Evolutionary conservation across 176 grass and related monocot genomes (phyloP).

Genomic region (Lolium multiflorum): DNA sequence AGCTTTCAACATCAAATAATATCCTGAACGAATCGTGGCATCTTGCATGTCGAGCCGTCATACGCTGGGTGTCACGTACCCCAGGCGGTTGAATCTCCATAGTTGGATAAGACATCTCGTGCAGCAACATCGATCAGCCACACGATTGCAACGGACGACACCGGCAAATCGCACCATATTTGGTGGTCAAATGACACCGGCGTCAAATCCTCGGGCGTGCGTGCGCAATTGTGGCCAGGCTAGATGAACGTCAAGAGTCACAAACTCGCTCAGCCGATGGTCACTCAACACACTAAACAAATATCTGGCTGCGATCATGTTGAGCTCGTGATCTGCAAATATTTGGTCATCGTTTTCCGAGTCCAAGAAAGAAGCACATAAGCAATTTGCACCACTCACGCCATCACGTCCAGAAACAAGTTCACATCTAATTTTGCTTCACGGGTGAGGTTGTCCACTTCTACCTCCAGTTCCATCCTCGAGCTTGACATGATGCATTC

Average conservation of each 20-base stretch:
- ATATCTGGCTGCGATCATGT: no score
- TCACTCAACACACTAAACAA: no score
- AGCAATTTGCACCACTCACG: not conserved
- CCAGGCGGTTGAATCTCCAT: not conserved
- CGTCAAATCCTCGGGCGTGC: conserved; percentile 21
- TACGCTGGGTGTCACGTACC: not conserved
- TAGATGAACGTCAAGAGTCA: not conserved
- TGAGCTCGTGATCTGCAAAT: not conserved
- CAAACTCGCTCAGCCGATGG: no score
- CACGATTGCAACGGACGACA: not conserved
- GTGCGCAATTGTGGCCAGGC: conserved; percentile 23
- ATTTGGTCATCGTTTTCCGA: not conserved
- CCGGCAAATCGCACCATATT: no score
- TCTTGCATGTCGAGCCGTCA: not conserved
- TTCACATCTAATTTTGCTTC: not conserved
- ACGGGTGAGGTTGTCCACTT: no score
- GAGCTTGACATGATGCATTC: no score
- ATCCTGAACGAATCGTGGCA: not conserved
- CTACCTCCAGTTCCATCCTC: no score
- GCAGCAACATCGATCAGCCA: not conserved
- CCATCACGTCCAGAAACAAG: not conserved
- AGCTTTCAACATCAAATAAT: no score
- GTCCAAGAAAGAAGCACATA: not conserved
- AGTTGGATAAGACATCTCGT: not conserved
- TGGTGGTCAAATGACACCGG: no score